Evolutionary conservation across 371 early-diverging fungal species (phyloP).

Genomic region (Chytridiales sp.): DNA sequence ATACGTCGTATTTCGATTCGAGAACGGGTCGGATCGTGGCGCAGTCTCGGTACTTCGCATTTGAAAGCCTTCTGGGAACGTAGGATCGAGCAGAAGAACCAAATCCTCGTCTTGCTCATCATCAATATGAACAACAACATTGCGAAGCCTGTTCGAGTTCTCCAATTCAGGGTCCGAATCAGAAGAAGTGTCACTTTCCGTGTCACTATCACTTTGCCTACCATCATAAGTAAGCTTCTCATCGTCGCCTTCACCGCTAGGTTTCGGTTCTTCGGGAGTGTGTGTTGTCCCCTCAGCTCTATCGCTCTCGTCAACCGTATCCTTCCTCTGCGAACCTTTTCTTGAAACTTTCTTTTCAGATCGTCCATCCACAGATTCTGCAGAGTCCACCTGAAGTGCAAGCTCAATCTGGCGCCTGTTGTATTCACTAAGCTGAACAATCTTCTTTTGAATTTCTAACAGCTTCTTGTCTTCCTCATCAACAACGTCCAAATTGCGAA

Average conservation of each 20-base stretch:
- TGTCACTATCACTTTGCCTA: constrained; percentile 13
- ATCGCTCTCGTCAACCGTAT: constrained; percentile 8
- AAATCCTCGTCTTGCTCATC: constrained; percentile 77
- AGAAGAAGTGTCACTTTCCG: constrained; percentile 25
- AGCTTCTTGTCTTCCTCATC: constrained; percentile 66
- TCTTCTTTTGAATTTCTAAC: constrained; percentile 60
- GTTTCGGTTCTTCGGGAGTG: neutral
- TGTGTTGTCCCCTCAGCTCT: constrained; percentile 8
- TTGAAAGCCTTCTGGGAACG: constrained; percentile 48
- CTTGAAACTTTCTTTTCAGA: neutral
- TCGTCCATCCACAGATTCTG: neutral
- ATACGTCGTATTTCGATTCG: constrained; percentile 2
- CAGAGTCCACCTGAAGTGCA: constrained; percentile 33
- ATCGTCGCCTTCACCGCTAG: constrained; percentile 30
- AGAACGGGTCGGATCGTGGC: constrained; percentile 24
- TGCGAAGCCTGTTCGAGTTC: constrained; percentile 20
- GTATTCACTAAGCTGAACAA: constrained; percentile 56
- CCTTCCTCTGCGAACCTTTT: neutral
- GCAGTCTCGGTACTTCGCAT: constrained; percentile 40
- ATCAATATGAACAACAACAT: constrained; percentile 70
- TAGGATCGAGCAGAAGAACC: constrained; percentile 53
- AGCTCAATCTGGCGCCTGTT: constrained; percentile 60
- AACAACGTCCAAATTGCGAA: constrained; percentile 63
- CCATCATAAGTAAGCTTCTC: constrained; percentile 2
- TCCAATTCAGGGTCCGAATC: constrained; percentile 39